Base-by-base conservation (phyloP, 2,329 filamentous ascomycete species). In the Metarhizium guizhouense region DNA sequence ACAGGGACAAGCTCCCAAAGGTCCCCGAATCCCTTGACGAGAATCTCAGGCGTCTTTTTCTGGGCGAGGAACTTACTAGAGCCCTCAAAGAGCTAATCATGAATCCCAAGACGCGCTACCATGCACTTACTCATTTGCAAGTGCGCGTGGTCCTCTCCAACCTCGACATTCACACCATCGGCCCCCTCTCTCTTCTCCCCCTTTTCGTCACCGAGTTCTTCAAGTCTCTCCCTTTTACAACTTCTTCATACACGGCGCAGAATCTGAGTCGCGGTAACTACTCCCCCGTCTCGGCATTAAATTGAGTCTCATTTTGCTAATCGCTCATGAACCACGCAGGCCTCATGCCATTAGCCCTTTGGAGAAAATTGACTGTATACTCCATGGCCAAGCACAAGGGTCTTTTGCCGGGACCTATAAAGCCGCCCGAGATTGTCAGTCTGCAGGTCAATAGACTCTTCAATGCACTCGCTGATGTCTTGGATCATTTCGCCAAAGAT, bases 221-320 rank as follows among this genome's bases (percentile, higher is more conserved):
- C 5, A 11, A 11, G 10, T 29, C 45, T 16, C 18, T 48, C 2
- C 43, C 43, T 25, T 25, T 25, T 1, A 1, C 25, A 25, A 25
- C 25, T 25, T 25, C 25, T 25, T 25, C 25, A 25, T 25, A 25
- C 25, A 4, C 3, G 25, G 3, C 25, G 25, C 25, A 25, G 25
- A 1, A 4, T 25, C 1, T 4, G 1, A 4, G 3, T 16, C n/a
- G 2, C 6, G 40, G n/a, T 6, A 42, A 42, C 0, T 42, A 6
- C n/a, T 42, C 6, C 40, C 14, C 14, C 14, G 40, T 11, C 6
- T 34, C 7, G 32, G 32, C 32, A 34, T 34, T 11, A 34, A 34
- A 11, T 34, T 34, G 32, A 34, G 25, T 25, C 25, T 25, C 25
- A 34, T 34, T 34, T 11, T 34, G 32, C 32, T 34, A 34, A 34